These are phyloP conservation scores for Coniferiporia weirii DNA, from an alignment of 1,284 basidiomycete species.

Conservation along the genomic window DNA sequence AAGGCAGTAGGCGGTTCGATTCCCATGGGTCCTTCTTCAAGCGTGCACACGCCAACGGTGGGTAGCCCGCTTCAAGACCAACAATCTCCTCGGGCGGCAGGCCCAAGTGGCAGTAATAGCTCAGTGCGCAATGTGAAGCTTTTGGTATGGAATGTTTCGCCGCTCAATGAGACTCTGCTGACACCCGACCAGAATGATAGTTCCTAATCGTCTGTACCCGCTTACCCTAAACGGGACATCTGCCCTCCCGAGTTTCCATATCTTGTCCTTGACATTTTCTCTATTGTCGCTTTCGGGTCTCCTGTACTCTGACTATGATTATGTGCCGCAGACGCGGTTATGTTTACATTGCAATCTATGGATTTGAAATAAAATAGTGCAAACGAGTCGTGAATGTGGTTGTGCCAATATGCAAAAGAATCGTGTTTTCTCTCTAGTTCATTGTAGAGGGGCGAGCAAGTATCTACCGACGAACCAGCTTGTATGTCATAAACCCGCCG, in stretches of 20 bases:
- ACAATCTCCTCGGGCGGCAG: background rate
- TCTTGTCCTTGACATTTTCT: background rate
- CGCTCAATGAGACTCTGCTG: background rate
- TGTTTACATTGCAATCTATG: slow-evolving; percentile 3
- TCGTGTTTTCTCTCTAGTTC: background rate
- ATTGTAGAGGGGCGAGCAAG: too few relatives aligned
- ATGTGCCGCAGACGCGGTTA: background rate
- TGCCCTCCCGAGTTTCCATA: background rate
- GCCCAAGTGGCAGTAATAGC: background rate
- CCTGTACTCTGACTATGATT: background rate
- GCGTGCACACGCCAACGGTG: background rate
- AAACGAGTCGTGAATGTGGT: background rate
- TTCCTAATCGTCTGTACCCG: background rate
- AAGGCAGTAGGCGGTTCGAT: slow-evolving; percentile 1
- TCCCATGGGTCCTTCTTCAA: background rate
- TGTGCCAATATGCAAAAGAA: background rate
- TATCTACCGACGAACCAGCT: slow-evolving; percentile 44
- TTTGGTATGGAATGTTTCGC: slow-evolving; percentile 8
- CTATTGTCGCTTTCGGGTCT: background rate
- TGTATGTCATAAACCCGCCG: slow-evolving; percentile 80
- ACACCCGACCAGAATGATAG: background rate
- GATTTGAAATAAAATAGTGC: background rate
- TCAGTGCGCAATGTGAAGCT: slow-evolving; percentile 17
- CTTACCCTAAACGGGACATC: background rate
- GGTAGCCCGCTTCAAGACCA: slow-evolving; percentile 1